Evolutionary conservation across 23 red algal species (phyloP).

Genomic region (Gracilaria caudata): DNA sequence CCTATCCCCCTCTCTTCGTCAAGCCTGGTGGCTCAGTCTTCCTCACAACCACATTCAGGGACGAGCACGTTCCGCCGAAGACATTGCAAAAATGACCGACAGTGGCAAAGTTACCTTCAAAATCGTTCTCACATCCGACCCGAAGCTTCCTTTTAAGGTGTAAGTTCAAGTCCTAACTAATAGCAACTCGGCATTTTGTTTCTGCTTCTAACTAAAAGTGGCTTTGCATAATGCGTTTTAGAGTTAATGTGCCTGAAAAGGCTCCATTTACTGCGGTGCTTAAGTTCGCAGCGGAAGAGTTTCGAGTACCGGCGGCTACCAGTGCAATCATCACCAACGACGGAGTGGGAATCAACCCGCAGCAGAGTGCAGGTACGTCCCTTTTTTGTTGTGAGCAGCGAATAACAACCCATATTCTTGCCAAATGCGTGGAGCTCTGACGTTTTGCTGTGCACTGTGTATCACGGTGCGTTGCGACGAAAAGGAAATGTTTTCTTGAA

Average conservation of each 20-base stretch:
- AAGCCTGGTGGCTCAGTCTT: no score
- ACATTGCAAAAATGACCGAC: constrained; percentile 26
- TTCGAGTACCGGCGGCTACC: constrained; percentile 85
- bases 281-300: constrained; percentile 91
- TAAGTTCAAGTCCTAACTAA: constrained; percentile 14
- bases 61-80: background rate
- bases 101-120: constrained; percentile 88
- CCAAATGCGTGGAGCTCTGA: background rate
- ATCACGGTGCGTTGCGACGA: background rate
- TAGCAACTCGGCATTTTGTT: background rate
- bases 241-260: constrained; percentile 86
- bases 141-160: constrained; percentile 89
- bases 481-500: constrained; percentile 92
- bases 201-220: background rate
- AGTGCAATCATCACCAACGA: constrained; percentile 92
- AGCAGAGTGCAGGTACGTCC: constrained; percentile 81
- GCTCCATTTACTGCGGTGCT: constrained; percentile 91
- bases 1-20: no score
- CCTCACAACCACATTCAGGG: background rate
- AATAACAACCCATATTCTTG: background rate
- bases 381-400: background rate
- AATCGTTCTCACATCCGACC: constrained; percentile 88
- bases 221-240: constrained; percentile 8
- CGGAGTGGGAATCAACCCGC: constrained; percentile 86
- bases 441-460: background rate